These are phyloP conservation scores for Cephalotrichum gorgonifer DNA, from an alignment of 2,329 filamentous ascomycete species.

Conservation along the genomic window DNA sequence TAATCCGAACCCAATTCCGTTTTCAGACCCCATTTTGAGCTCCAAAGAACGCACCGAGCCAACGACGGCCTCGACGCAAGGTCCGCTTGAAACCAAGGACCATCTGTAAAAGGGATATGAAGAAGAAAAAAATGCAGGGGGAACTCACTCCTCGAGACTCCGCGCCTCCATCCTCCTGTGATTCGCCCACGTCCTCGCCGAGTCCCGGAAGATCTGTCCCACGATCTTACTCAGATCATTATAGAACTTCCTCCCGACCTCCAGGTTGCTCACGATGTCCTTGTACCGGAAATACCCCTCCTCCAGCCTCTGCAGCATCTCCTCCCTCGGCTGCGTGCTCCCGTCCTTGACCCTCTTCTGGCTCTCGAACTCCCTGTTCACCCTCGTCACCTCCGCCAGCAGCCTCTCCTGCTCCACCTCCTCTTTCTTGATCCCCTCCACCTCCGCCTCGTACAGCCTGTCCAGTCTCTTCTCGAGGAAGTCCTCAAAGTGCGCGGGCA, in stretches of 20 bases:
- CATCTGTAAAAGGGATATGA: neutral
- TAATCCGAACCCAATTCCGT: too few species aligned
- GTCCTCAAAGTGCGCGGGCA: constrained; percentile 81
- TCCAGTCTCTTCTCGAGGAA: constrained; percentile 79
- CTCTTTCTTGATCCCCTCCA: constrained; percentile 61
- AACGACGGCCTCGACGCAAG: too few species aligned
- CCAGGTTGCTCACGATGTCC: constrained; percentile 84
- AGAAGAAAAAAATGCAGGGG: neutral
- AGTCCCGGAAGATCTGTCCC: constrained; percentile 65
- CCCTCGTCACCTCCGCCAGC: constrained; percentile 56
- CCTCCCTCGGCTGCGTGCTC: constrained; percentile 64
- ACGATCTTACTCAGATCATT: constrained; percentile 90
- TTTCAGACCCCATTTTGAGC: too few species aligned
- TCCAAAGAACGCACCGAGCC: too few species aligned
- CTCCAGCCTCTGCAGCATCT: constrained; percentile 77
- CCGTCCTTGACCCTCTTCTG: constrained; percentile 58
- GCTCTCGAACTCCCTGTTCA: constrained; percentile 68
- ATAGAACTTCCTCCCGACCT: constrained; percentile 90
- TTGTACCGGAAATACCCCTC: constrained; percentile 94
- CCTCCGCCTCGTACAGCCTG: constrained; percentile 65
- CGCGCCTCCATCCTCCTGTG: constrained; percentile 72
- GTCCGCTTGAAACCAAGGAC: neutral
- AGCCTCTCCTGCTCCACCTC: constrained; percentile 66
- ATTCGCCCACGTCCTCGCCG: constrained; percentile 67
- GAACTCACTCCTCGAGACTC: constrained; percentile 61